Conservation (phyloP, 257 asterid species). For the Leptodermis oblonga region DNA sequence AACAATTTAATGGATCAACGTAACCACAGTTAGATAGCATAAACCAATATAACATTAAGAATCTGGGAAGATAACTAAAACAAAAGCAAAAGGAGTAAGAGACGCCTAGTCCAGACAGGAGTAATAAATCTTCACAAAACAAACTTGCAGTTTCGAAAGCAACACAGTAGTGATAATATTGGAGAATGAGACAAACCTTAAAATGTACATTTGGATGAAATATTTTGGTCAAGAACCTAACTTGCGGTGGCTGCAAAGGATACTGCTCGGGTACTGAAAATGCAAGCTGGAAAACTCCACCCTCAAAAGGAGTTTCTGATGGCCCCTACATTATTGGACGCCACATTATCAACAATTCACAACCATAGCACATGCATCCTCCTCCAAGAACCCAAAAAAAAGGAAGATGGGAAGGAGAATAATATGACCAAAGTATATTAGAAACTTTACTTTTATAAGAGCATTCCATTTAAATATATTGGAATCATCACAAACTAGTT, state of each 20-base stretch:
- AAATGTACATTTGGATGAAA: slow-evolving; percentile 99
- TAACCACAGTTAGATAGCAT: background rate
- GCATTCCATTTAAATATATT: slow-evolving; percentile 99
- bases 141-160: background rate
- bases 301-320: slow-evolving; percentile 93
- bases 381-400: background rate
- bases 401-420: background rate
- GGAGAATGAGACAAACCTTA: slow-evolving; percentile 48
- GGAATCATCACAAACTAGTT: slow-evolving; percentile 87
- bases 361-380: background rate
- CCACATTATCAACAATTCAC: slow-evolving; percentile 16
- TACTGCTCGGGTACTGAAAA: slow-evolving; percentile 97
- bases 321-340: slow-evolving; percentile 59
- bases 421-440: background rate
- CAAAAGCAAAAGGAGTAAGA: background rate
- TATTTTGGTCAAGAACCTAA: slow-evolving; percentile 92
- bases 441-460: slow-evolving; percentile 59
- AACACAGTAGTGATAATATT: background rate
- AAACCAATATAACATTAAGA: background rate
- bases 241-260: slow-evolving; percentile 99
- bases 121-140: background rate
- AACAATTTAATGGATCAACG: background rate
- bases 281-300: slow-evolving; percentile 97
- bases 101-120: background rate
- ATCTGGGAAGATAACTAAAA: background rate